Percentiles rank a stretch among this genome's conserved stretches.
Evolutionary conservation across 2,329 filamentous ascomycete genomes (phyloP).

Genomic region (Pyrenophora tritici-repentis): DNA sequence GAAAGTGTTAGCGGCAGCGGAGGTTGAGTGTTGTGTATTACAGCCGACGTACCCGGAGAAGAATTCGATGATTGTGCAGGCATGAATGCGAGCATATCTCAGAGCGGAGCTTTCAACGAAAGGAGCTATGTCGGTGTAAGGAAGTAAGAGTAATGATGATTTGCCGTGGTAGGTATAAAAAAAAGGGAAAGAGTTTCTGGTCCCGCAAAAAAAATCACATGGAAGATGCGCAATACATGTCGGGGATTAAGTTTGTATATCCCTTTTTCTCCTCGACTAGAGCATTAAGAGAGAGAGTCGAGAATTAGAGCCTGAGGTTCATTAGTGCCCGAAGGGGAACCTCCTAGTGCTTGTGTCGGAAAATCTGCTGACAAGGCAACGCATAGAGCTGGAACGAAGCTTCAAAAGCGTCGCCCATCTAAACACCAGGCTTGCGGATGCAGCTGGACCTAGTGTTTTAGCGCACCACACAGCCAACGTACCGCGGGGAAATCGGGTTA

Average conservation of each 20-base stretch:
- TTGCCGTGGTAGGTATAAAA: no score
- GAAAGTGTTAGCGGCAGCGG: constrained; percentile 15
- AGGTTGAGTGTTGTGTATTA: constrained; percentile 1
- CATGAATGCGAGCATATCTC: constrained; percentile 47
- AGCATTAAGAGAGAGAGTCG: constrained; percentile 5
- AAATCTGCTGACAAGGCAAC: constrained; percentile 33
- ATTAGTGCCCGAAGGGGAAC: constrained; percentile 28
- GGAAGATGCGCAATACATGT: constrained; percentile 35
- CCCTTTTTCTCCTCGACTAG: constrained; percentile 16
- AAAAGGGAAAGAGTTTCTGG: constrained; percentile 20
- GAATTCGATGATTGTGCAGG: constrained; percentile 42
- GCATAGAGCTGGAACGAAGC: constrained; percentile 38
- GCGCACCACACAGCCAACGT: constrained; percentile 37
- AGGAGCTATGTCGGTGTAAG: constrained; percentile 27
- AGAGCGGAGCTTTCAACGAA: constrained; percentile 23
- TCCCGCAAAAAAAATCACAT: constrained; percentile 28
- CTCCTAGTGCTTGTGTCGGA: neutral
- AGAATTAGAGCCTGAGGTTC: constrained; percentile 23
- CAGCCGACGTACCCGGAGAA: constrained; percentile 35
- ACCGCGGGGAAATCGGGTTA: constrained; percentile 44
- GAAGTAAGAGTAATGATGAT: constrained; percentile 19
- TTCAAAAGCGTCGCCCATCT: constrained; percentile 40
- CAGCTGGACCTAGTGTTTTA: constrained; percentile 40
- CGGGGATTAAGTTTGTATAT: constrained; percentile 42
- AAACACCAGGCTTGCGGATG: constrained; percentile 36